These are phyloP conservation scores for Kluyveromyces wickerhamii DNA, from an alignment of 805 yeast species.

Conservation along the genomic window DNA sequence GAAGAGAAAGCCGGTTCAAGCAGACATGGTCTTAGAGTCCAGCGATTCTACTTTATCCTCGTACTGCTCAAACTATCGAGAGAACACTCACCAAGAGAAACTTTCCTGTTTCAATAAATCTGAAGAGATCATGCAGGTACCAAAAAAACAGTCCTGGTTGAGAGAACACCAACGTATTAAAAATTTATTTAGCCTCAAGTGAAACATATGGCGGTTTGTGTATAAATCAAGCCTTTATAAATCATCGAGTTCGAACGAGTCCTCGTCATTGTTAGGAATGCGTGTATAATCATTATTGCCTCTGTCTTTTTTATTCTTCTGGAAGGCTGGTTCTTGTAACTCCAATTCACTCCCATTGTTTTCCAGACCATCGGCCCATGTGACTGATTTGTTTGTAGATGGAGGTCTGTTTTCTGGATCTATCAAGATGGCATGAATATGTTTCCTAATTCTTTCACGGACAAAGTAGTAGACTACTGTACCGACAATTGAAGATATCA, in stretches of 20 bases:
- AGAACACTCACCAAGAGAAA: too few species aligned
- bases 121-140: too few species aligned
- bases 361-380: conserved; percentile 33
- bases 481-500: conserved; percentile 8
- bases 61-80: too few species aligned
- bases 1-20: too few species aligned
- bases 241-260: conserved; percentile 21
- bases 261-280: conserved; percentile 18
- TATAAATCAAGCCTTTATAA: too few species aligned
- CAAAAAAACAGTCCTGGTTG: too few species aligned
- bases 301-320: conserved; percentile 2
- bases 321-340: background rate
- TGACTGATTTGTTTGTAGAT: conserved; percentile 26
- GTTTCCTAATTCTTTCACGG: conserved; percentile 11
- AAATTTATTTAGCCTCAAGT: too few species aligned
- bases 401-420: conserved; percentile 16
- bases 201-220: too few species aligned
- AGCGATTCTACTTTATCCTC: too few species aligned
- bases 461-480: conserved; percentile 10
- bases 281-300: conserved; percentile 16
- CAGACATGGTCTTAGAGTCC: too few species aligned
- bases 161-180: too few species aligned
- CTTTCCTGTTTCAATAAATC: too few species aligned
- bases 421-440: conserved; percentile 15
- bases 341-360: conserved; percentile 9